Evolutionary conservation across 805 yeast species (phyloP).

Genomic region (Wickerhamomyces mucosus): DNA sequence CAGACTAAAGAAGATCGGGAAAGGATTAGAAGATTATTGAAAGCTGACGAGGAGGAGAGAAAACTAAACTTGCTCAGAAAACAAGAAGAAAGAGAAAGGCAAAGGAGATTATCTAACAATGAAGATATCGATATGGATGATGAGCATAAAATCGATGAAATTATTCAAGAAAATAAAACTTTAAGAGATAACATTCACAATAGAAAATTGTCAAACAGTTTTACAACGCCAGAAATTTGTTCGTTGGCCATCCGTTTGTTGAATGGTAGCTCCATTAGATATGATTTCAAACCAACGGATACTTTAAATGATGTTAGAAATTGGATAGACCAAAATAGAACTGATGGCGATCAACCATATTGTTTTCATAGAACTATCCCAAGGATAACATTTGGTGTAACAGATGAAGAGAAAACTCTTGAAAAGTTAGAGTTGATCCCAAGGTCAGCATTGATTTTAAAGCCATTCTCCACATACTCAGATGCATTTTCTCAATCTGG

Average conservation of each 20-base stretch:
- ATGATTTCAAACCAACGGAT: slow-evolving; percentile 35
- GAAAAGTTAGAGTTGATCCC: slow-evolving; percentile 52
- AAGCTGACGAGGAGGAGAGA: slow-evolving; percentile 44
- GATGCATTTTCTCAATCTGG: slow-evolving; percentile 16
- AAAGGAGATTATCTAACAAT: slow-evolving; percentile 13
- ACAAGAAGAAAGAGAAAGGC: slow-evolving; percentile 10
- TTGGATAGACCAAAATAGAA: slow-evolving; percentile 47
- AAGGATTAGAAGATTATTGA: slow-evolving; percentile 42
- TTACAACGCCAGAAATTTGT: slow-evolving; percentile 20
- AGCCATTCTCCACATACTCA: slow-evolving; percentile 38
- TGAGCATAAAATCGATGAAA: slow-evolving; percentile 18
- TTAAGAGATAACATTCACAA: slow-evolving; percentile 14
- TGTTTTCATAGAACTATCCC: slow-evolving; percentile 46
- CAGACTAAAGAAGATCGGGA: slow-evolving; percentile 41
- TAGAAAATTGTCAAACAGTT: slow-evolving; percentile 3
- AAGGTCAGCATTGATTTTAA: slow-evolving; percentile 64
- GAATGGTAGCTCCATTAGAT: slow-evolving; percentile 52
- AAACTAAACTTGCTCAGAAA: slow-evolving; percentile 13
- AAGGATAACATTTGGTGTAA: slow-evolving; percentile 49
- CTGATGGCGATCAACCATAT: slow-evolving; percentile 36
- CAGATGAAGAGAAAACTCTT: slow-evolving; percentile 51
- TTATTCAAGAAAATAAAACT: slow-evolving; percentile 15
- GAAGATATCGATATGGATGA: slow-evolving; percentile 16
- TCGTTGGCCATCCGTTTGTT: slow-evolving; percentile 51
- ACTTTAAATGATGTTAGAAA: slow-evolving; percentile 49